Evolutionary conservation across 2,329 filamentous ascomycete species (phyloP).

Genomic region (Botrytis deweyae): DNA sequence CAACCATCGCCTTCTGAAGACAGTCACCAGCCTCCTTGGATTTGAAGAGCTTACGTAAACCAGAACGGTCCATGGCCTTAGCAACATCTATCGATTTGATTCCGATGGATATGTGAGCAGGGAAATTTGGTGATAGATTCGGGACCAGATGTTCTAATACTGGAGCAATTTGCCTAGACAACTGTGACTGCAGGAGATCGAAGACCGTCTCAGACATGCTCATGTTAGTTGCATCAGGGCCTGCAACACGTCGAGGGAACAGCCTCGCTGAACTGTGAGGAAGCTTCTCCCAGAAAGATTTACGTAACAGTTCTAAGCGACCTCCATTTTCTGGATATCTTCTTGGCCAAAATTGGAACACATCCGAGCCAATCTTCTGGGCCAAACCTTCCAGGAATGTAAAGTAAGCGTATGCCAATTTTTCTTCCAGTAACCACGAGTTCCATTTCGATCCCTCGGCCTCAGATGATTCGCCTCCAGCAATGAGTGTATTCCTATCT

Average conservation of each 20-base stretch:
- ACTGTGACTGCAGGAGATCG: constrained; percentile 27
- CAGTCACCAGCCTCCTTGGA: neutral
- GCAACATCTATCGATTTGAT: constrained; percentile 23
- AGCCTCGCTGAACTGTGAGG: constrained; percentile 24
- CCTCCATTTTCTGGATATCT: constrained; percentile 19
- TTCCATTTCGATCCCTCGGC: constrained; percentile 34
- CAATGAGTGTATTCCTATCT: constrained; percentile 34
- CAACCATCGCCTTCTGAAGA: constrained; percentile 21
- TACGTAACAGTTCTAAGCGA: constrained; percentile 24
- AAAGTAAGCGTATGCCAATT: constrained; percentile 34
- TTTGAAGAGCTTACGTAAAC: constrained; percentile 29
- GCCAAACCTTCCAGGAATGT: constrained; percentile 30
- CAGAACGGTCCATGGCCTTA: constrained; percentile 25
- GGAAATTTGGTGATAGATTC: constrained; percentile 28
- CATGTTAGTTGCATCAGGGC: constrained; percentile 16
- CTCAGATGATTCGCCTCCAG: constrained; percentile 26
- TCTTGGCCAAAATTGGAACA: constrained; percentile 33
- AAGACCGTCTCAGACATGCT: constrained; percentile 30
- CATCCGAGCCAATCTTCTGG: constrained; percentile 19
- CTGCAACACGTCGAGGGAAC: constrained; percentile 28
- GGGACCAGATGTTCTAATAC: constrained; percentile 26
- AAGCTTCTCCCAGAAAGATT: constrained; percentile 32
- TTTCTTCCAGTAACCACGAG: constrained; percentile 28
- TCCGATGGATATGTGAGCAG: constrained; percentile 12
- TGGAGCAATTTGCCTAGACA: constrained; percentile 25